Conservation (phyloP, 345 rosid genomes). For the Populus simonii region DNA sequence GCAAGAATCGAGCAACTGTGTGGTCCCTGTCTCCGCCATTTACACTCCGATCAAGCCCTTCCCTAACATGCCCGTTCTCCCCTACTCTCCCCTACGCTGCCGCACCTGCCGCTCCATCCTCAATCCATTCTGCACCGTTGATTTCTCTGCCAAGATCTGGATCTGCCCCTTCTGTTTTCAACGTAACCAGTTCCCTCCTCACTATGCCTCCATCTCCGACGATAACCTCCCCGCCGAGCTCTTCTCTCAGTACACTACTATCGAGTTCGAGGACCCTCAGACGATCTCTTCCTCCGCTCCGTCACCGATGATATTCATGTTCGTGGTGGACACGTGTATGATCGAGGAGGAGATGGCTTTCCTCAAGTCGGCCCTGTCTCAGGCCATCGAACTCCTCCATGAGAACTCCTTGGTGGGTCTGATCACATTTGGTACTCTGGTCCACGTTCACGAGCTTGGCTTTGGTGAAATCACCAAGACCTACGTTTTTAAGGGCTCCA, state of each 20-base stretch:
- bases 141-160: slow-evolving; percentile 80
- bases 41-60: slow-evolving; percentile 75
- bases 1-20: slow-evolving; percentile 63
- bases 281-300: slow-evolving; percentile 42
- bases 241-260: slow-evolving; percentile 76
- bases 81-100: slow-evolving; percentile 90
- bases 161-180: slow-evolving; percentile 91
- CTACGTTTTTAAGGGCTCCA: slow-evolving; percentile 76
- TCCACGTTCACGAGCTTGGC: slow-evolving; percentile 87
- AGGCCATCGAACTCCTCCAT: slow-evolving; percentile 69
- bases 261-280: slow-evolving; percentile 62
- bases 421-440: slow-evolving; percentile 69
- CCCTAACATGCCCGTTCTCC: slow-evolving; percentile 57
- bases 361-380: slow-evolving; percentile 74
- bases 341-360: slow-evolving; percentile 81
- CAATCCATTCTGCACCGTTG: slow-evolving; percentile 76
- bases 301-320: slow-evolving; percentile 54
- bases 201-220: slow-evolving; percentile 71
- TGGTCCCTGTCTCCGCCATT: slow-evolving; percentile 76
- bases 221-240: slow-evolving; percentile 90
- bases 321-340: slow-evolving; percentile 80
- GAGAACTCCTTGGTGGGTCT: slow-evolving; percentile 74
- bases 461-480: slow-evolving; percentile 65
- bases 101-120: slow-evolving; percentile 83
- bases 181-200: slow-evolving; percentile 79